A percentile compares a stretch with the other conserved stretches of the same genome.
These are phyloP conservation scores for Xylariaceae sp. DNA, from an alignment of 2,329 filamentous ascomycete species.

Conservation along the genomic window DNA sequence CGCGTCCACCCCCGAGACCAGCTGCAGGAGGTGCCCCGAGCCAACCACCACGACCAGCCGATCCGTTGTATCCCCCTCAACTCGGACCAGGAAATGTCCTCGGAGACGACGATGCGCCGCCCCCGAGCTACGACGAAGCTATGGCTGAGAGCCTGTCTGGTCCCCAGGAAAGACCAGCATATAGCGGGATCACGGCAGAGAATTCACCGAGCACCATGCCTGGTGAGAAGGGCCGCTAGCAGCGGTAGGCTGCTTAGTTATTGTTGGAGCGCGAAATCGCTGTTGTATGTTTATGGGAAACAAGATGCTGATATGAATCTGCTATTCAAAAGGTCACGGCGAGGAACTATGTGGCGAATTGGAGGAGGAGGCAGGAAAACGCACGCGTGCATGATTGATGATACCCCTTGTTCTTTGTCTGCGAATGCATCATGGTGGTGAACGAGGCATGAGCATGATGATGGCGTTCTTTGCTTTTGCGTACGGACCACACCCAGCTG, in stretches of 20 bases:
- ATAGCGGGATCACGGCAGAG: constrained; percentile 60
- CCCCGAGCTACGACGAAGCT: constrained; percentile 91
- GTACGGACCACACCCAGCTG: too few species aligned
- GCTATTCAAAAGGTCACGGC: too few species aligned
- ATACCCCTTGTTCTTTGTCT: too few species aligned
- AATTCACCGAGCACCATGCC: constrained; percentile 50
- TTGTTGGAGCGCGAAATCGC: too few species aligned
- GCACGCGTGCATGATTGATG: too few species aligned
- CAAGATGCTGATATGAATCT: too few species aligned
- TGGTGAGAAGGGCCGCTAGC: constrained; percentile 22
- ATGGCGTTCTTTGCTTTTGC: too few species aligned
- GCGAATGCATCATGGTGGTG: too few species aligned
- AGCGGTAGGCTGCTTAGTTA: background rate
- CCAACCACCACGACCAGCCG: constrained; percentile 28
- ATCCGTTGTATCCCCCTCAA: constrained; percentile 58
- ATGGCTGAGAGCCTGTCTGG: constrained; percentile 71
- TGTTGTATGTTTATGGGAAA: too few species aligned
- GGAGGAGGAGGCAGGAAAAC: too few species aligned
- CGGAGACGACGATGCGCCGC: constrained; percentile 64
- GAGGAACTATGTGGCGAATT: too few species aligned
- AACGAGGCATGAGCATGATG: too few species aligned
- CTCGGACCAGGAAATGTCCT: constrained; percentile 43
- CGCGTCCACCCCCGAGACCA: constrained; percentile 39
- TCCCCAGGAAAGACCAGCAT: constrained; percentile 63
- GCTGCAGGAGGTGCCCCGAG: constrained; percentile 15